Percentiles rank a stretch among this genome's conserved stretches.
These are phyloP conservation scores for Tulasnella sp. DNA, from an alignment of 768 basidiomycete species.

Conservation along the genomic window DNA sequence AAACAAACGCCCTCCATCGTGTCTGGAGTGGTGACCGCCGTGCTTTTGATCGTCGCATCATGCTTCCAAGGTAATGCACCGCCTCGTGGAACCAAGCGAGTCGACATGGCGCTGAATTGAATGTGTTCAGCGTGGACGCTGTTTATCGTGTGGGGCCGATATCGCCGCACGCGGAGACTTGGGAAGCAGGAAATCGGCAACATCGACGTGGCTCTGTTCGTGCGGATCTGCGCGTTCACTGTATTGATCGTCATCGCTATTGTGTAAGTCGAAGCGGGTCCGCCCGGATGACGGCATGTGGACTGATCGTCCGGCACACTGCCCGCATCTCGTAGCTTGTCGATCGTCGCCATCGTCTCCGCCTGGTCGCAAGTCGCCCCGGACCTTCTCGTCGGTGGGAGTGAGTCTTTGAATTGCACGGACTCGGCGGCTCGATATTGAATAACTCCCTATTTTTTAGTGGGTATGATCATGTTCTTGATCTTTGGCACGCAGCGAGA, in stretches of 20 bases:
- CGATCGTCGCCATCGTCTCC: background rate
- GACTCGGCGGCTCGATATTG: background rate
- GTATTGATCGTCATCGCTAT: background rate
- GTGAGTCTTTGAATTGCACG: background rate
- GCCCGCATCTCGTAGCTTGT: background rate
- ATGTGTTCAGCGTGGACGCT: background rate
- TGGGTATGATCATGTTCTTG: background rate
- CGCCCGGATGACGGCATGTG: too few relatives aligned
- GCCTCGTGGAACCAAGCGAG: background rate
- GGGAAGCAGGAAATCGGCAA: constrained; percentile 1
- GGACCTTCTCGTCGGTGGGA: background rate
- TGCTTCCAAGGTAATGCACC: background rate
- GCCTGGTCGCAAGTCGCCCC: constrained; percentile 2
- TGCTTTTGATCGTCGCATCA: background rate
- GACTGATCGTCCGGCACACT: too few relatives aligned
- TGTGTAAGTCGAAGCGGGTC: constrained; percentile 3
- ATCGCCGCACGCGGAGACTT: background rate
- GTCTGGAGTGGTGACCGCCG: background rate
- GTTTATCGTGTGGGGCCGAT: background rate
- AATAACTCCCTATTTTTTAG: background rate
- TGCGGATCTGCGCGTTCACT: background rate
- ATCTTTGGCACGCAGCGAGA: constrained; percentile 2
- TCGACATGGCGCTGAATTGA: background rate
- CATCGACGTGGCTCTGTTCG: background rate
- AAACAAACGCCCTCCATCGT: background rate